These are phyloP conservation scores for Hypoxylon cercidicola DNA, from an alignment of 495 filamentous ascomycete genomes.

Conservation along the genomic window DNA sequence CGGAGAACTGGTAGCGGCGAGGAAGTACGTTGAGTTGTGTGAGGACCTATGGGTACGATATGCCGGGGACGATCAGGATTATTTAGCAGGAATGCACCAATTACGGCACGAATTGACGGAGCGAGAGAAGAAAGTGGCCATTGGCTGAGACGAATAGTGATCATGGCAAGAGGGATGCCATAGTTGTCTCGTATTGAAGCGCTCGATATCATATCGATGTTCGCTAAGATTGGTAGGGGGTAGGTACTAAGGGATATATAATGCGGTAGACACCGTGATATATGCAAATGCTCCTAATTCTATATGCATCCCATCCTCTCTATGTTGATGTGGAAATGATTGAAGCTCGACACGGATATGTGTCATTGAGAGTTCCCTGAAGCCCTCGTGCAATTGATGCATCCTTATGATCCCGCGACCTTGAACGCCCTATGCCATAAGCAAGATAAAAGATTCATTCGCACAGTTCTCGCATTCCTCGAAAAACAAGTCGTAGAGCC, in stretches of 20 bases:
- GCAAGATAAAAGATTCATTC: too few relatives aligned
- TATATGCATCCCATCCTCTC: not conserved
- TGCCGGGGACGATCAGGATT: constrained; percentile 49
- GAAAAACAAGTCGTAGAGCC: too few relatives aligned
- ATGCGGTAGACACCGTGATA: not conserved
- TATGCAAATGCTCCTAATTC: not conserved
- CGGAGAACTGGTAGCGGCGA: constrained; percentile 36
- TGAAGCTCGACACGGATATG: not conserved
- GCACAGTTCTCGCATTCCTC: too few relatives aligned
- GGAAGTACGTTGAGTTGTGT: constrained; percentile 37
- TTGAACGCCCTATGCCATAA: too few relatives aligned
- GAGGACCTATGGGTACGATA: constrained; percentile 48
- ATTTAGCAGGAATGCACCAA: constrained; percentile 45
- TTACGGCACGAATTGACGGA: constrained; percentile 42
- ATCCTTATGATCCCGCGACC: too few relatives aligned
- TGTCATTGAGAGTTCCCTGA: too few relatives aligned
- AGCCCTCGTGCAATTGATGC: too few relatives aligned
- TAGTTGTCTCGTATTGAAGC: too few relatives aligned
- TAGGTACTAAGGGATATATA: too few relatives aligned
- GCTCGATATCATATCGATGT: not conserved
- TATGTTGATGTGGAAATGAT: not conserved
- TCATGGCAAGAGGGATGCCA: too few relatives aligned
- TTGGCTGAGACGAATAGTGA: not conserved
- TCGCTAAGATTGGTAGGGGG: too few relatives aligned
- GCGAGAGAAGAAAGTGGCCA: constrained; percentile 17